Evolutionary conservation across 2,329 filamentous ascomycete genomes (phyloP).

Genomic region (Aureobasidium melanogenum): DNA sequence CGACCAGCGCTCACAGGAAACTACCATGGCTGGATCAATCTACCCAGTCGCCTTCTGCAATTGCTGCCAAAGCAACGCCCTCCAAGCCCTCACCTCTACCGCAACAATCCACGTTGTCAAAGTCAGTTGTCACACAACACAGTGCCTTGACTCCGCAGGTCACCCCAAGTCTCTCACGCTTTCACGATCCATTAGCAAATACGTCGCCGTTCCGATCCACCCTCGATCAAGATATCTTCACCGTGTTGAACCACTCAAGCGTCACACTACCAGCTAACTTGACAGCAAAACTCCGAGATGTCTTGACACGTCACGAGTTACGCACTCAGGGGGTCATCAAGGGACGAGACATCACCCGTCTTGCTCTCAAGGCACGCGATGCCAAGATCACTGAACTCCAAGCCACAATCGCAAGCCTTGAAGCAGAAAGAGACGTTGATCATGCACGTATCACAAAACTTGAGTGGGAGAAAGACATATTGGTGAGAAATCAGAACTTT

Average conservation of each 20-base stretch:
- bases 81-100: constrained; percentile 16
- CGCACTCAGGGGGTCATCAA: constrained; percentile 52
- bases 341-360: constrained; percentile 58
- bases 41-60: constrained; percentile 13
- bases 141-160: constrained; percentile 16
- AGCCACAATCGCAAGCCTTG: constrained; percentile 51
- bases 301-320: constrained; percentile 49
- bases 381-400: constrained; percentile 56
- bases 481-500: not conserved
- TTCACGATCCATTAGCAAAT: constrained; percentile 16
- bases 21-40: constrained; percentile 31
- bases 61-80: not conserved
- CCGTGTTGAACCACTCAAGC: constrained; percentile 5
- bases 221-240: constrained; percentile 13
- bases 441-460: not conserved
- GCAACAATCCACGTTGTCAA: not conserved
- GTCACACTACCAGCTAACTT: constrained; percentile 23
- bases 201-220: not conserved
- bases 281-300: constrained; percentile 30
- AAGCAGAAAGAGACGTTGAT: constrained; percentile 45
- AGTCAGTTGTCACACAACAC: not conserved
- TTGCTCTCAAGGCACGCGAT: constrained; percentile 56
- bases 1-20: constrained; percentile 22
- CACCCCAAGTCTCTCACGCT: constrained; percentile 28
- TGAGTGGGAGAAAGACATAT: constrained; percentile 1